A percentile compares a stretch with the other conserved stretches of the same genome.
Conservation (phyloP, 1,284 basidiomycete genomes). For the Ceratobasidium sp. region DNA sequence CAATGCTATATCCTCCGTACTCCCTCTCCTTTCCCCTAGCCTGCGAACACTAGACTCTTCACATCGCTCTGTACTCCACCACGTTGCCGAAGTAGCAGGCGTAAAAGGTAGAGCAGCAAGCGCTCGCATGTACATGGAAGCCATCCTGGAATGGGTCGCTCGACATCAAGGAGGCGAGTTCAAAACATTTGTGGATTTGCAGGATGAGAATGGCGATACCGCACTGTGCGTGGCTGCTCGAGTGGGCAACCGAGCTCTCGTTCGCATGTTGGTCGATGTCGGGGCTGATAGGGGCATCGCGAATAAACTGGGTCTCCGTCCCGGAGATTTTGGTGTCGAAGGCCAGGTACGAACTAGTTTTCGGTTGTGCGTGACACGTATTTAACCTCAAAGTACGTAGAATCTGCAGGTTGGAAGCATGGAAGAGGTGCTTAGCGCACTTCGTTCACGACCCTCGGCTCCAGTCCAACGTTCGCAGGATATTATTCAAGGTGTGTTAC, state of each 20-base stretch:
- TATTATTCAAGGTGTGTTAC: constrained; percentile 73
- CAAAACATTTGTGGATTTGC: constrained; percentile 82
- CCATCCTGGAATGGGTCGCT: constrained; percentile 83
- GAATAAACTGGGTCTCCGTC: constrained; percentile 93
- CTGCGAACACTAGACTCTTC: constrained; percentile 90
- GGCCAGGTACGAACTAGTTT: constrained; percentile 64
- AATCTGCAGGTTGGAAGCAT: constrained; percentile 59
- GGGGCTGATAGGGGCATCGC: constrained; percentile 88
- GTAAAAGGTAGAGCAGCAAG: constrained; percentile 83
- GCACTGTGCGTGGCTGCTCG: constrained; percentile 93
- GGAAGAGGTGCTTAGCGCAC: constrained; percentile 73
- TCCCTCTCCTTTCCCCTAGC: constrained; percentile 68
- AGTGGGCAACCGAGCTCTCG: constrained; percentile 87
- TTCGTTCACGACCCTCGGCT: constrained; percentile 70
- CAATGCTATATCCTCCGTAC: constrained; percentile 73
- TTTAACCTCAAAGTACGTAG: constrained; percentile 20
- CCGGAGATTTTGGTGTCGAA: constrained; percentile 92
- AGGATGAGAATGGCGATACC: constrained; percentile 96
- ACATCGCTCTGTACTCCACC: constrained; percentile 91
- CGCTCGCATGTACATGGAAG: constrained; percentile 91
- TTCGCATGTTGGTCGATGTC: constrained; percentile 86
- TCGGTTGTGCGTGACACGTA: not conserved
- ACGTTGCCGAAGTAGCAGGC: constrained; percentile 88
- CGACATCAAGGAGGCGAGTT: constrained; percentile 72
- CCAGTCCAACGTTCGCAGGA: constrained; percentile 89